Percentiles rank a stretch among this genome's conserved stretches.
Evolutionary conservation across 2,329 filamentous ascomycete species (phyloP).

Genomic region (Cytospora piceicola): DNA sequence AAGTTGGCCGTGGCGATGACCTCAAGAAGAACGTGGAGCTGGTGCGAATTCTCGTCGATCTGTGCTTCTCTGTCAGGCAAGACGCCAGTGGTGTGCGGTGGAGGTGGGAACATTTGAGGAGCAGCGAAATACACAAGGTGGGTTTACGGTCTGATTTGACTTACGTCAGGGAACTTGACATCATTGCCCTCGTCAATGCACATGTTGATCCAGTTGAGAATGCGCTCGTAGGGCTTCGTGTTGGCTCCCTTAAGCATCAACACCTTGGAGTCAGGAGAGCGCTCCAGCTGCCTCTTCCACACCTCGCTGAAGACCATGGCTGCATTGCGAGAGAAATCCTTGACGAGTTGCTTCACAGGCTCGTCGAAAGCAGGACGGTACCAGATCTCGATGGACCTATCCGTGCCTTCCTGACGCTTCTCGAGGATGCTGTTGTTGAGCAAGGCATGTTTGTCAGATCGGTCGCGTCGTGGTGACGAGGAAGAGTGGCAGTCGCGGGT

Average conservation of each 20-base stretch:
- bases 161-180: constrained; percentile 30
- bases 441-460: not conserved
- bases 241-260: constrained; percentile 22
- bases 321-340: constrained; percentile 19
- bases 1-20: constrained; percentile 23
- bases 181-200: constrained; percentile 29
- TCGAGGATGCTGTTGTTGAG: constrained; percentile 13
- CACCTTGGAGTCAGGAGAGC: not conserved
- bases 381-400: constrained; percentile 26
- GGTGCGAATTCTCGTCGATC: constrained; percentile 20
- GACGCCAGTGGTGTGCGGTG: not conserved
- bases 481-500: not conserved
- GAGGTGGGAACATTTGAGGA: not conserved
- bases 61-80: not conserved
- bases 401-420: constrained; percentile 18
- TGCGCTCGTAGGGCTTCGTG: constrained; percentile 15
- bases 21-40: constrained; percentile 23
- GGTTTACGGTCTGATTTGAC: not conserved
- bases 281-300: constrained; percentile 27
- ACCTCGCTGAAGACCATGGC: constrained; percentile 17
- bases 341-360: constrained; percentile 8
- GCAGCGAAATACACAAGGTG: not conserved
- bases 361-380: constrained; percentile 5
- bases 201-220: constrained; percentile 28
- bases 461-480: not conserved